Evolutionary conservation across 768 basidiomycete species (phyloP), one percentile per base, ranked within the genome.

Genomic region (Phylloporus scabripes): DNA sequence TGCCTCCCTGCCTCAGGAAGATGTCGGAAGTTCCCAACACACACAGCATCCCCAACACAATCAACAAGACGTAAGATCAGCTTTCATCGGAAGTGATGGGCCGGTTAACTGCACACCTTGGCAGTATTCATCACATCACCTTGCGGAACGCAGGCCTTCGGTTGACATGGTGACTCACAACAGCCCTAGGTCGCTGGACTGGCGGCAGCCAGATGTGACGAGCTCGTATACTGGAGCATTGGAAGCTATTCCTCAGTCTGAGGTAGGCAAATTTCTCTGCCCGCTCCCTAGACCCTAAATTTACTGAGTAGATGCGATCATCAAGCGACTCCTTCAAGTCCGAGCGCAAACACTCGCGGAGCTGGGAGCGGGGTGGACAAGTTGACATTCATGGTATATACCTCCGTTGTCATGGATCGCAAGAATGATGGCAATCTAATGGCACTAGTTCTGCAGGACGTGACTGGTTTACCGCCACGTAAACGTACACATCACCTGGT

Each of bases 401-500:
- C 32, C 20, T 26, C 24, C 39, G 53, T 50, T 48, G 49, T 52
- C 50, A 55, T 45, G 53, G 51, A 43, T 31, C 26, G 24, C 31
- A 48, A 34, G 43, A 39, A 44, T 29, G n/a, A 24, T 24, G 28
- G 15, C 17, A 39, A 50, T 42, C 45, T 56, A 39, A 56, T 48
- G 37, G 41, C 24, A 20, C 34, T 26, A 65, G 65, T 65, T 23
- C 47, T 69, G 42, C 71, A 80, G 68, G 79, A 81, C 54, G 70
- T 81, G 54, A 64, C 77, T 51, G 72, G 70, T 36, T 60, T 81
- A 40, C 80, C 82, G 15, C 62, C 70, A 18, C 74, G 83, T 60
- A 84, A 85, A 67, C 78, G 83, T 47, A 68, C 76, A 18, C 83
- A 84, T 64, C 81, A 83, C 61, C 77, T 83, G 73, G 79, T 82